Conservation (phyloP, 768 basidiomycete genomes). For the Hemileccinum impolitum region DNA sequence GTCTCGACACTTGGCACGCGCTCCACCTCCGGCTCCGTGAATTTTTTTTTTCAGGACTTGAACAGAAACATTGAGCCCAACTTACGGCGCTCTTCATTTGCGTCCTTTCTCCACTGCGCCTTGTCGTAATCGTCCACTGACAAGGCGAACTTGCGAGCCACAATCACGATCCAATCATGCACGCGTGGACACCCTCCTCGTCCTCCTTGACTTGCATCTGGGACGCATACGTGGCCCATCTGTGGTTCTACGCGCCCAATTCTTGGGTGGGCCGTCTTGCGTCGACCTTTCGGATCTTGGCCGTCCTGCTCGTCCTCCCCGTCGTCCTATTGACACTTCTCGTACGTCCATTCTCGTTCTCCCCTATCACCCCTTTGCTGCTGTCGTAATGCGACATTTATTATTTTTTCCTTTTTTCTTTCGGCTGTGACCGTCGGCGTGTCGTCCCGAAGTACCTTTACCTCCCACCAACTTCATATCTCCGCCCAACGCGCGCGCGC, state of each 20-base stretch:
- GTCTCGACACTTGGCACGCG: neutral
- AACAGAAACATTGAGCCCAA: too few relatives aligned
- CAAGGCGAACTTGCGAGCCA: neutral
- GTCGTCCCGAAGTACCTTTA: constrained; percentile 9
- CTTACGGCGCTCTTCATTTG: too few relatives aligned
- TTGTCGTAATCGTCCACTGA: constrained; percentile 20
- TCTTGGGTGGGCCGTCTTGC: constrained; percentile 71
- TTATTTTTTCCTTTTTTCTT: neutral
- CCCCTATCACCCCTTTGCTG: constrained; percentile 1
- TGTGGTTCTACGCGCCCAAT: constrained; percentile 59
- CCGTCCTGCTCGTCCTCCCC: constrained; percentile 45
- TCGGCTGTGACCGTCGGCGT: constrained; percentile 7
- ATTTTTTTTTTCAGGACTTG: neutral
- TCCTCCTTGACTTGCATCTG: constrained; percentile 39
- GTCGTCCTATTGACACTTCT: constrained; percentile 62
- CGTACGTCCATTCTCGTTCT: constrained; percentile 39
- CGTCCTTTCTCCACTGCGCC: constrained; percentile 18
- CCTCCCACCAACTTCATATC: constrained; percentile 9
- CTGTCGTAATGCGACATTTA: constrained; percentile 10
- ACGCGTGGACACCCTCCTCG: constrained; percentile 6
- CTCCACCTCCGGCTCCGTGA: neutral
- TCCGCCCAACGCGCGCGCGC: constrained; percentile 2
- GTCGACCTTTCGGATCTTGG: constrained; percentile 61
- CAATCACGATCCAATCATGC: constrained; percentile 3
- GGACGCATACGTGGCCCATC: constrained; percentile 56